Base-by-base conservation (phyloP, 225 moss, liverwort and hornwort species). In the Bryoerythrophyllum caledonicum region DNA sequence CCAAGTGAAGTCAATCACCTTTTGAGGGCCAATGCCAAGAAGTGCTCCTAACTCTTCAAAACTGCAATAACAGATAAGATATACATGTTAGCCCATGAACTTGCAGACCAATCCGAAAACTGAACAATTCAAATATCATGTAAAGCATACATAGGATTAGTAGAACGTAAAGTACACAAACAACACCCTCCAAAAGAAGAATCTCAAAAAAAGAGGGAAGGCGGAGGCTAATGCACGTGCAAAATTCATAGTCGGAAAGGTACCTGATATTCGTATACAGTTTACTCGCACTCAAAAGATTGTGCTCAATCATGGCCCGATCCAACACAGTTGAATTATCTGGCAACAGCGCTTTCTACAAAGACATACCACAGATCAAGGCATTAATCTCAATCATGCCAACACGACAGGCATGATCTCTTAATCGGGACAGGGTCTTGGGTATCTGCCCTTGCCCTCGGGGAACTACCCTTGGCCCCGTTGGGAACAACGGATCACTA, bases 291-390 rank as follows among this genome's bases (percentile, higher is more conserved):
- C 97, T 99, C 69, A 94, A 75, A 67, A 97, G 90, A 79, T 99
- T 99, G 84, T 99, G 97, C 81, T 99, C 97, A 73, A 99, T 94
- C 97, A 99, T 99, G 63, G 97, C 92, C 74, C 97, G 92, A 89
- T 99, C 97, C 82, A 99, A 74, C 43, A 99, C 97, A 60, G 97
- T 99, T 69, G 94, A 91, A 48, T 93, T 99, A 78, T 99, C 97
- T 25, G 91, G 91, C 68, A 99, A 79, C 23, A 93, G 75, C 20
- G 97, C 97, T 99, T 94, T 99, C 97, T 99, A 89, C 27, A 82
- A 76, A 68, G 43, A 52, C 54, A 78, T 12, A 65, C 27, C 70
- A 74, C 37, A 58, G 32, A 69, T 65, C 3, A 64, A 43, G 15
- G 65, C 59, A 32, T 68, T 63, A 60, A 72, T 30, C 40, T 68